Evolutionary conservation across 1,284 basidiomycete genomes (phyloP).

Genomic region (Chalciporus sp.): DNA sequence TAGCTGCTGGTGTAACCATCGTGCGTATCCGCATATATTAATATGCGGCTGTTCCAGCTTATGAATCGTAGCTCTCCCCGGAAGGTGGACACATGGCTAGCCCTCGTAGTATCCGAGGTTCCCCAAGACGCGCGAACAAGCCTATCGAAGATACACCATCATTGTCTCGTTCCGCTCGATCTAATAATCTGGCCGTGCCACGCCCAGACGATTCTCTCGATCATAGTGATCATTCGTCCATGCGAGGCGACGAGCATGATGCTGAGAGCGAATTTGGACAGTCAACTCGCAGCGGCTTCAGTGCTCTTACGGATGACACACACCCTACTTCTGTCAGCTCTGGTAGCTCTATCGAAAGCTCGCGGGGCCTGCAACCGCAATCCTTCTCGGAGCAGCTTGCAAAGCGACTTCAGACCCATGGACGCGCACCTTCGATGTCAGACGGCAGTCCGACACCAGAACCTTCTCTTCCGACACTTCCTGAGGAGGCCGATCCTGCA

Average conservation of each 20-base stretch:
- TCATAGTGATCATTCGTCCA: constrained; percentile 40
- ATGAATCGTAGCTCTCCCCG: constrained; percentile 43
- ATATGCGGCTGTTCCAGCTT: constrained; percentile 5
- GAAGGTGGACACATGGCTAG: constrained; percentile 58
- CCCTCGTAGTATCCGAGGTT: constrained; percentile 66
- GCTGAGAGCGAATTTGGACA: constrained; percentile 57
- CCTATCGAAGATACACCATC: constrained; percentile 40
- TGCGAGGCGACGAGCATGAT: constrained; percentile 50
- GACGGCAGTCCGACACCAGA: constrained; percentile 18
- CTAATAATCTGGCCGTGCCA: constrained; percentile 47
- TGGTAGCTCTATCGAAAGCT: constrained; percentile 38
- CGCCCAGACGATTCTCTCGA: constrained; percentile 46
- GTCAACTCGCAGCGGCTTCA: constrained; percentile 49
- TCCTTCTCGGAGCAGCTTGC: constrained; percentile 63
- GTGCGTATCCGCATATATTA: constrained; percentile 44
- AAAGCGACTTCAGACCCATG: constrained; percentile 43
- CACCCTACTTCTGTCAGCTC: constrained; percentile 60
- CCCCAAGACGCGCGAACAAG: constrained; percentile 56
- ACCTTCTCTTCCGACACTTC: constrained; percentile 38
- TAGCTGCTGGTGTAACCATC: constrained; percentile 74
- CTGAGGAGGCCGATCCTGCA: constrained; percentile 37
- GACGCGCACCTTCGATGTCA: constrained; percentile 32
- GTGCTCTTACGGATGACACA: constrained; percentile 51
- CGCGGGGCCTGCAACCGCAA: constrained; percentile 40
- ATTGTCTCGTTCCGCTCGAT: constrained; percentile 37